Evolutionary conservation across 257 asterid genomes (phyloP).

Genomic region (Solanum microdontum): DNA sequence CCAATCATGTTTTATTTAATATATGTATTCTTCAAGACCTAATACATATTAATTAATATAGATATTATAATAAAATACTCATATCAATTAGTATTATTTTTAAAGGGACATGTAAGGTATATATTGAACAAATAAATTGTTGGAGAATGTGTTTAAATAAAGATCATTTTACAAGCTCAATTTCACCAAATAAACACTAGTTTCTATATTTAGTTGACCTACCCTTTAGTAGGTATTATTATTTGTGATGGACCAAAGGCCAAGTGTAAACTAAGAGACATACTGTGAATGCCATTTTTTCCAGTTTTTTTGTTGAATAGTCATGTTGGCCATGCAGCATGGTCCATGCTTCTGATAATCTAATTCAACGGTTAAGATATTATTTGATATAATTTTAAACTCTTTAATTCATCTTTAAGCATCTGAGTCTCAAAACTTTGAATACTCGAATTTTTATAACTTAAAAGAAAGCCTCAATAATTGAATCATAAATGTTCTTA

Average conservation of each 20-base stretch:
- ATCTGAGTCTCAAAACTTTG: not conserved
- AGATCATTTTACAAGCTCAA: not conserved
- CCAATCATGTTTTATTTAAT: not conserved
- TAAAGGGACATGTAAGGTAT: not conserved
- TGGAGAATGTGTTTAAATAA: not conserved
- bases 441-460: not conserved
- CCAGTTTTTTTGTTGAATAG: not conserved
- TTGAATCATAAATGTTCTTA: not conserved
- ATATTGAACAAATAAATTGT: not conserved
- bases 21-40: too few relatives aligned
- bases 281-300: not conserved
- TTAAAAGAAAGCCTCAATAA: not conserved
- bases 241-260: not conserved
- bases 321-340: not conserved
- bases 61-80: not conserved
- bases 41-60: too few relatives aligned
- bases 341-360: not conserved
- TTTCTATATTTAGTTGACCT: not conserved
- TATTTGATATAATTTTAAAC: too few relatives aligned
- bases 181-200: not conserved
- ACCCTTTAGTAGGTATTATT: not conserved
- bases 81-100: too few relatives aligned
- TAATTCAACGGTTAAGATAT: too few relatives aligned
- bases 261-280: not conserved
- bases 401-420: not conserved